Conservation (phyloP, 805 yeast genomes). For the Candida manassasensis region DNA sequence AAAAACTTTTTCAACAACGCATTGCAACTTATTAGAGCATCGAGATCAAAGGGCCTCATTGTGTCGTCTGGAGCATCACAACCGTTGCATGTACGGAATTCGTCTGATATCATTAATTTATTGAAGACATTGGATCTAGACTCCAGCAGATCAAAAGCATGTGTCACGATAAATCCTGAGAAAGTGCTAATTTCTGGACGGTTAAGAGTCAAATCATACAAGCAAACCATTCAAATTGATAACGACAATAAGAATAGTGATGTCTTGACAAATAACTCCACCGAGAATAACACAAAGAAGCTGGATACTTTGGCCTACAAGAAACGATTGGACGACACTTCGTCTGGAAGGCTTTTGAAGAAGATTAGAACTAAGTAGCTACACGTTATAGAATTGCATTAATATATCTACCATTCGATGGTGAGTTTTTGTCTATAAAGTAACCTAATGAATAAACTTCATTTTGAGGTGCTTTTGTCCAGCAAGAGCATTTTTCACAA, state of each 20-base stretch:
- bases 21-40: conserved; percentile 70
- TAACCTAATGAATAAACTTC: background rate
- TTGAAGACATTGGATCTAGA: conserved; percentile 69
- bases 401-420: background rate
- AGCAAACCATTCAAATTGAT: conserved; percentile 65
- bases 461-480: background rate
- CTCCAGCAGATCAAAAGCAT: conserved; percentile 52
- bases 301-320: conserved; percentile 17
- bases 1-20: conserved; percentile 67
- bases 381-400: conserved; percentile 1
- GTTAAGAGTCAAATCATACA: conserved; percentile 66
- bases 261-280: conserved; percentile 21
- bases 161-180: conserved; percentile 57
- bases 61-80: conserved; percentile 69
- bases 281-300: conserved; percentile 14
- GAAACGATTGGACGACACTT: conserved; percentile 18
- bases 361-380: conserved; percentile 12
- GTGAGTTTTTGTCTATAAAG: background rate
- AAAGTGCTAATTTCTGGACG: conserved; percentile 69
- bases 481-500: background rate
- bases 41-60: conserved; percentile 75
- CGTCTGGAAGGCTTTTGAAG: conserved; percentile 22
- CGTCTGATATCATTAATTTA: conserved; percentile 64
- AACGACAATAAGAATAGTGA: conserved; percentile 27
- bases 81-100: conserved; percentile 58